Conservation (phyloP, 495 filamentous ascomycete genomes). For the Letharia lupina region DNA sequence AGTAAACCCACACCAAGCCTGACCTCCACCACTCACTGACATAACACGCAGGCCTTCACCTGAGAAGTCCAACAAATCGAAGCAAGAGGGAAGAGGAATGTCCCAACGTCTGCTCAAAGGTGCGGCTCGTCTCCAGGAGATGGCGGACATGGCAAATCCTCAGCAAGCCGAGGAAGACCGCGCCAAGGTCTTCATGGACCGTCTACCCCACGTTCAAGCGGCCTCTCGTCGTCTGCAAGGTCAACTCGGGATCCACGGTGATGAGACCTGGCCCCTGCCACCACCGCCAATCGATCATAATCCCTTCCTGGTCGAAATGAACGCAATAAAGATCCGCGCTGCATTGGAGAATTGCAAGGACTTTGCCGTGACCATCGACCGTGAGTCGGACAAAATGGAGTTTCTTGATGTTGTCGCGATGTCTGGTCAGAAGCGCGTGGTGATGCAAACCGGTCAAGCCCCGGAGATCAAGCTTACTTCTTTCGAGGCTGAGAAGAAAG, state of each 20-base stretch:
- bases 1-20: not conserved
- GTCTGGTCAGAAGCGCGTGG: not conserved
- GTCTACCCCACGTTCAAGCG: constrained; percentile 9
- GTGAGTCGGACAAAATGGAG: not conserved
- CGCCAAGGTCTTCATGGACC: constrained; percentile 8
- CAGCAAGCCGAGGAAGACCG: constrained; percentile 8
- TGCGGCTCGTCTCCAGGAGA: constrained; percentile 11
- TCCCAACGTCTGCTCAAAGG: not conserved
- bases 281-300: not conserved
- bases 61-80: not conserved
- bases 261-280: constrained; percentile 8
- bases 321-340: not conserved
- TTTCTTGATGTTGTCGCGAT: constrained; percentile 1
- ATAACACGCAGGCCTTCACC: not conserved
- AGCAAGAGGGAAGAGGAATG: not conserved
- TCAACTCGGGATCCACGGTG: constrained; percentile 7
- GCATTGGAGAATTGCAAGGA: constrained; percentile 11
- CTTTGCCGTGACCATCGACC: not conserved
- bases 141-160: constrained; percentile 9
- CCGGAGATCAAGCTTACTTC: not conserved
- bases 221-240: constrained; percentile 13
- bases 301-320: not conserved
- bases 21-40: not conserved
- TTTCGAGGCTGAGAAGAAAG: constrained; percentile 2
- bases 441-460: not conserved